A percentile compares a stretch with the other conserved stretches of the same genome.
phyloP scores from a whole-genome alignment of 768 basidiomycete genomes.

The Auriscalpium microsporum region DNA sequence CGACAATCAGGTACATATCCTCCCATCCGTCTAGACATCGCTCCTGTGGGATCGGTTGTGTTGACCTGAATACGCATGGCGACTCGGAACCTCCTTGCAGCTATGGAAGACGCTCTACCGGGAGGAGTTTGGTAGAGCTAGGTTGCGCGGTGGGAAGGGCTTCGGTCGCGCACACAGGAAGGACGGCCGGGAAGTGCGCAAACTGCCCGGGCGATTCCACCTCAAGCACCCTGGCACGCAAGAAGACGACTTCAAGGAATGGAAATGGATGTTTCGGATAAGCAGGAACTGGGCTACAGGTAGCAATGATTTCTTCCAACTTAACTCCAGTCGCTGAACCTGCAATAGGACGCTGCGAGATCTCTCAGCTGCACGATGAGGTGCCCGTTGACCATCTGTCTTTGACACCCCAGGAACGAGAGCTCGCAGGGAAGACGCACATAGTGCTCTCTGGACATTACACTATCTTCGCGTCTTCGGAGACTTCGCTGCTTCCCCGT shows the following conservation, averaged over 20 bases:
- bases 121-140: slow-evolving; percentile 52
- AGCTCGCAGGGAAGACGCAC: slow-evolving; percentile 9
- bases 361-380: slow-evolving; percentile 3
- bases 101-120: slow-evolving; percentile 67
- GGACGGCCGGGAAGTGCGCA: slow-evolving; percentile 45
- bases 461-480: slow-evolving; percentile 6
- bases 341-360: slow-evolving; percentile 49
- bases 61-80: slow-evolving; percentile 3
- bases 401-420: background rate
- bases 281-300: slow-evolving; percentile 78
- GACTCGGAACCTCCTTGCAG: slow-evolving; percentile 21
- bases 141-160: slow-evolving; percentile 61
- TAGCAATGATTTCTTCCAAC: slow-evolving; percentile 25
- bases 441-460: slow-evolving; percentile 10
- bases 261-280: slow-evolving; percentile 85
- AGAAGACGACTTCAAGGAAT: slow-evolving; percentile 41
- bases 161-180: slow-evolving; percentile 35
- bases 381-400: background rate
- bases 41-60: background rate
- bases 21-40: slow-evolving; percentile 13
- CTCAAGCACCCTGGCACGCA: slow-evolving; percentile 29
- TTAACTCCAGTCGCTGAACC: background rate
- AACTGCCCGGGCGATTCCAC: slow-evolving; percentile 41
- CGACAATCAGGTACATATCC: slow-evolving; percentile 52
- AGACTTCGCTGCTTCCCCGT: slow-evolving; percentile 46